A percentile compares a stretch with the other conserved stretches of the same genome.
phyloP scores from a whole-genome alignment of 257 asterid genomes.

The Solanum chaucha region DNA sequence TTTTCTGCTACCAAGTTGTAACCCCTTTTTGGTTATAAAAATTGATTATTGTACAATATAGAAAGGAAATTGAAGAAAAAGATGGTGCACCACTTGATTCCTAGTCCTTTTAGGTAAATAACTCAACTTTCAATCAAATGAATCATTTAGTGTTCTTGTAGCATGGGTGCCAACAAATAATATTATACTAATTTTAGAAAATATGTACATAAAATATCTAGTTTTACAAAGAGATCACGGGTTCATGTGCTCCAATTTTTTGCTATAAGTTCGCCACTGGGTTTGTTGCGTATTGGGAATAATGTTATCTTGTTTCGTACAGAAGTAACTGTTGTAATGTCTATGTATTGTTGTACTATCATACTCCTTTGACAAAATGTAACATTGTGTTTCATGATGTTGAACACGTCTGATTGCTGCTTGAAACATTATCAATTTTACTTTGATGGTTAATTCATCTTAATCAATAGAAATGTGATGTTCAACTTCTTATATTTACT shows the following conservation, averaged over 20 bases:
- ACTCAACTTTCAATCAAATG: background rate
- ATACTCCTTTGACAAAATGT: background rate
- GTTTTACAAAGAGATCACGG: background rate
- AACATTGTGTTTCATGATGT: background rate
- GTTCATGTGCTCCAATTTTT: background rate
- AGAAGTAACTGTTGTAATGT: background rate
- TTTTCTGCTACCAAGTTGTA: background rate
- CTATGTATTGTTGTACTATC: background rate
- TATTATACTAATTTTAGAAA: background rate
- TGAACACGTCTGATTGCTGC: background rate
- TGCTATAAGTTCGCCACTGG: background rate
- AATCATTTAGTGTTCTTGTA: background rate
- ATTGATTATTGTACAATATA: background rate
- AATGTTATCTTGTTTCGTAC: background rate
- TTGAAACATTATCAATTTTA: background rate
- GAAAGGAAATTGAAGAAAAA: background rate
- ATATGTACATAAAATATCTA: background rate
- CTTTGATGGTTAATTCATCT: background rate
- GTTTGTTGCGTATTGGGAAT: background rate
- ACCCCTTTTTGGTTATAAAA: background rate
- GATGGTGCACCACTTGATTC: no score
- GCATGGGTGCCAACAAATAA: background rate
- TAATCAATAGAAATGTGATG: background rate
- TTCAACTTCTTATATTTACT: background rate
- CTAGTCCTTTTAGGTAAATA: background rate